Base-by-base conservation (phyloP, 2,329 filamentous ascomycete species). In the Neonectria sp. region DNA sequence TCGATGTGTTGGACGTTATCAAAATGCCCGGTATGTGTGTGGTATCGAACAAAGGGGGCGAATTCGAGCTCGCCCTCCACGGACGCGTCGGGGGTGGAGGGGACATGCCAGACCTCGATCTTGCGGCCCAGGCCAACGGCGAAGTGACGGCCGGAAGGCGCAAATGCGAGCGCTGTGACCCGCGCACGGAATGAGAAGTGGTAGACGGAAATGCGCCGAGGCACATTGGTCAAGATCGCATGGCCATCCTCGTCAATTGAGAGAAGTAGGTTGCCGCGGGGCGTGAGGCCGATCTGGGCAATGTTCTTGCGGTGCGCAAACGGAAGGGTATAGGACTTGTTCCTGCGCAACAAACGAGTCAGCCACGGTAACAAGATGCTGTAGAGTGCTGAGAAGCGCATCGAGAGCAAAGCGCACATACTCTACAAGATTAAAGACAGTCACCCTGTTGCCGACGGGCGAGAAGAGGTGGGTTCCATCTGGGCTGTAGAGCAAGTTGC, bases 261-360 rank as follows among this genome's bases (percentile, higher is more conserved):
- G 71, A 99, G 91, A 24, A 99, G 89, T 55, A 99, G 89, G 80
- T 98, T 98, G 76, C 95, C 96, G 78, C 91, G 90, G 59, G 96
- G 95, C 56, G 95, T 94, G 63, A 99, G 89, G 73, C 94, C 95
- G 72, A 99, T 90, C 72, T 94, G 90, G 70, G 92, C 85, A 77
- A 99, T 97, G 81, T 98, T 98, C 79, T 93, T 95, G 82, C 96
- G 93, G 82, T 99, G 96, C 71, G 95, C 91, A 79, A 98, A 98
- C 25, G 91, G 93, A 13, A 97, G 89, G 12, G 94, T 97, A 78
- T 94, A 88, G 6, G 94, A 96, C 82, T 94, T 96, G 82, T 96
- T 96, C 75, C 93, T 95, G 72, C 8, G 35, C 24, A 58, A 71
- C 29, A 4, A 6, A 25, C 68, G 45, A 77, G 82, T 82, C 81